Conservation (phyloP, 148 eudicot species). For the Silene conica region DNA sequence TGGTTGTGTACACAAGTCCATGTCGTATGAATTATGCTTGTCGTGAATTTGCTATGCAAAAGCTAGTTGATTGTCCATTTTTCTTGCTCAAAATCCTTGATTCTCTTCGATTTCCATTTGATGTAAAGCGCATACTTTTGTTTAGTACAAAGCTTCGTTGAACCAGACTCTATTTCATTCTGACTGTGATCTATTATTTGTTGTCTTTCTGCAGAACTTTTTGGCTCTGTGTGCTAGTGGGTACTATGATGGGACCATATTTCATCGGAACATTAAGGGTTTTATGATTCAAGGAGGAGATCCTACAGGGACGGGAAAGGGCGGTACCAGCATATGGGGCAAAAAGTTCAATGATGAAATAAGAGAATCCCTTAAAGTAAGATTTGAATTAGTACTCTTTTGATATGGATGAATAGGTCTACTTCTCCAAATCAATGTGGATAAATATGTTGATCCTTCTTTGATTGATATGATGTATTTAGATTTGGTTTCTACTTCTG, state of each 20-base stretch:
- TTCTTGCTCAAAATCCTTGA: neutral
- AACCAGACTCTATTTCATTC: neutral
- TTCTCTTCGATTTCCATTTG: neutral
- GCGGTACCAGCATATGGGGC: constrained; percentile 97
- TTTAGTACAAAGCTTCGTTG: too few relatives aligned
- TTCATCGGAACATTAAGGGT: constrained; percentile 94
- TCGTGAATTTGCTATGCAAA: neutral
- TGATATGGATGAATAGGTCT: neutral
- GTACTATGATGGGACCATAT: constrained; percentile 89
- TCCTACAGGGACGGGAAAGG: constrained; percentile 95
- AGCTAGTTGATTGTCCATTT: neutral
- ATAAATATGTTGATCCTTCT: neutral
- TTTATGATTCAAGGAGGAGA: constrained; percentile 99
- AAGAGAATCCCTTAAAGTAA: constrained; percentile 92
- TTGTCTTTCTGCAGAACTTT: constrained; percentile 59
- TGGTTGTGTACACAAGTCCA: neutral
- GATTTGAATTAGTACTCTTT: neutral
- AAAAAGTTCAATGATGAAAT: constrained; percentile 95
- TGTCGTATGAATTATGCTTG: neutral
- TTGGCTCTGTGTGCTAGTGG: constrained; percentile 92
- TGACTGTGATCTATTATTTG: constrained; percentile 11
- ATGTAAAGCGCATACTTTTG: neutral
- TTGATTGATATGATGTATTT: neutral
- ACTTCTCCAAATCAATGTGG: neutral
- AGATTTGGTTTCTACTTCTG: neutral